phyloP scores from a whole-genome alignment of 2,329 filamentous ascomycete genomes.

The Fusarium pilosicola region DNA sequence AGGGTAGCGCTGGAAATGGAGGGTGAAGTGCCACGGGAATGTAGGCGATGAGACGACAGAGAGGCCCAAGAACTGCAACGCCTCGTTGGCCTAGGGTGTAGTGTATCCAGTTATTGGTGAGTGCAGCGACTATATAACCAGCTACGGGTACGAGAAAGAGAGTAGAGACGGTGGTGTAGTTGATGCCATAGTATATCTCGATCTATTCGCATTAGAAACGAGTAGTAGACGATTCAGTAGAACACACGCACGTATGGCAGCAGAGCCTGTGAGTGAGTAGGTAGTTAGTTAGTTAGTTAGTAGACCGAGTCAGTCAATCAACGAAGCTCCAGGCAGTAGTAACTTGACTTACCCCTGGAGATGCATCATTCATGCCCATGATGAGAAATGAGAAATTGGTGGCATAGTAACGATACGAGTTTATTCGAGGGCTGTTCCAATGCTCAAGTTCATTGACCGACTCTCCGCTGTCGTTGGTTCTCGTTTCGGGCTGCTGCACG shows the following conservation, averaged over 20 bases:
- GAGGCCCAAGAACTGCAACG: constrained; percentile 72
- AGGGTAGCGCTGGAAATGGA: constrained; percentile 72
- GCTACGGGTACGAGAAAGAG: constrained; percentile 74
- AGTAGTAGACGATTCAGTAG: not conserved
- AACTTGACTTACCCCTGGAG: constrained; percentile 65
- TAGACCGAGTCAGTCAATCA: constrained; percentile 10
- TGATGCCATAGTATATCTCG: constrained; percentile 65
- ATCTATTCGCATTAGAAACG: constrained; percentile 33
- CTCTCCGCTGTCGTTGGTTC: not conserved
- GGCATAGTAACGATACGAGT: constrained; percentile 66
- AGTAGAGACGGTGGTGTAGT: constrained; percentile 71
- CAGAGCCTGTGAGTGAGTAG: constrained; percentile 52
- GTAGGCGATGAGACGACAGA: constrained; percentile 72
- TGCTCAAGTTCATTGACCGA: constrained; percentile 51
- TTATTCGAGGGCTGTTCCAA: constrained; percentile 72
- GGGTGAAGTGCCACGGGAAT: constrained; percentile 73
- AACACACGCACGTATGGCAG: constrained; percentile 56
- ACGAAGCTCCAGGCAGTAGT: constrained; percentile 19
- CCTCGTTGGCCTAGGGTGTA: constrained; percentile 75
- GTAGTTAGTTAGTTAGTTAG: not conserved
- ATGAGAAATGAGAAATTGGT: constrained; percentile 71
- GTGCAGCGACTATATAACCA: constrained; percentile 71
- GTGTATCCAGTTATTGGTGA: constrained; percentile 73
- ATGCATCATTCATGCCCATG: constrained; percentile 76
- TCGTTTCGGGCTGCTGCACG: not conserved